Evolutionary conservation across 768 basidiomycete species (phyloP).

Genomic region (Kwoniella bestiolae): DNA sequence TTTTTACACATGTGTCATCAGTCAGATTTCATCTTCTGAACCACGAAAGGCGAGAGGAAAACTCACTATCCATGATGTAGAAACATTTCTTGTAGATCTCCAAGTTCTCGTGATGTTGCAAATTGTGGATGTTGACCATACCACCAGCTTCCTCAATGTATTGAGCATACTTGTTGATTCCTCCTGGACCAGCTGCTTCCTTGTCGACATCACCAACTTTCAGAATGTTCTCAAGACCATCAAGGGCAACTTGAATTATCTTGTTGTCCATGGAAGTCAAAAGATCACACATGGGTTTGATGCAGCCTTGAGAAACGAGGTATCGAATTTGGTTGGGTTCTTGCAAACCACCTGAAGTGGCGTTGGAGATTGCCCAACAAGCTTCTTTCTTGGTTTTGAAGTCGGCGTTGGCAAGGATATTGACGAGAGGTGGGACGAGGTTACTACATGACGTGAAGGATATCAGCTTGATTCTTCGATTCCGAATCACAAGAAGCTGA

Average conservation of each 20-base stretch:
- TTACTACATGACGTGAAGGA: slow-evolving; percentile 35
- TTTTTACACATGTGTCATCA: too few relatives aligned
- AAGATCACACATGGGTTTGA: slow-evolving; percentile 96
- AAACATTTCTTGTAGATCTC: slow-evolving; percentile 99
- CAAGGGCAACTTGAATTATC: slow-evolving; percentile 93
- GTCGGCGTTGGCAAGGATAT: slow-evolving; percentile 95
- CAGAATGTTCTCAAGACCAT: slow-evolving; percentile 96
- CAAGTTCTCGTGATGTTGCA: slow-evolving; percentile 98
- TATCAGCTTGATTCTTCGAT: background rate
- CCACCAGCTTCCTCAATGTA: slow-evolving; percentile 98
- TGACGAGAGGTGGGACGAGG: slow-evolving; percentile 96
- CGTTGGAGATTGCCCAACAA: slow-evolving; percentile 99
- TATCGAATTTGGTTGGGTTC: slow-evolving; percentile 97
- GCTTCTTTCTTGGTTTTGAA: slow-evolving; percentile 99
- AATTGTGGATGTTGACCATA: slow-evolving; percentile 98
- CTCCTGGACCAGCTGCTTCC: slow-evolving; percentile 76
- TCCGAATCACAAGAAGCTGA: slow-evolving; percentile 14
- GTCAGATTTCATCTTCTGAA: too few relatives aligned
- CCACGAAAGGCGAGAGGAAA: background rate
- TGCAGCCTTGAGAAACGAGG: slow-evolving; percentile 95
- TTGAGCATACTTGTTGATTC: slow-evolving; percentile 86
- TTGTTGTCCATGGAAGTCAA: slow-evolving; percentile 99
- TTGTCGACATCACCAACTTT: slow-evolving; percentile 98
- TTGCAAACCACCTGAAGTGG: slow-evolving; percentile 94
- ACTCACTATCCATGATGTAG: slow-evolving; percentile 66